These are phyloP conservation scores for Pseudogymnoascus sp. DNA, from an alignment of 2,329 filamentous ascomycete species.

Conservation along the genomic window DNA sequence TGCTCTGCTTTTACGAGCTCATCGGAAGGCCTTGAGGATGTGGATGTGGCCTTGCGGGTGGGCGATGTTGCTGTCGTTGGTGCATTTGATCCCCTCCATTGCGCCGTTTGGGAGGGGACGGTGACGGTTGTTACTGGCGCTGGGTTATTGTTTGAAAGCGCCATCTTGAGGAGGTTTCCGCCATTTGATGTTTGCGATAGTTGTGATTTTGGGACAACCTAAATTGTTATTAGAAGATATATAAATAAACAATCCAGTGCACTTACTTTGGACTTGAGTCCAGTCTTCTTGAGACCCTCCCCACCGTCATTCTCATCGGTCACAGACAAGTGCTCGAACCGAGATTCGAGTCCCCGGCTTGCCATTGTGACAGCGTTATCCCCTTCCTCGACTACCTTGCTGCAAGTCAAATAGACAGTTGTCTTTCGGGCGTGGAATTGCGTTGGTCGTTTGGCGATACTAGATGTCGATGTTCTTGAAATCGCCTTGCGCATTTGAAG, in stretches of 20 bases:
- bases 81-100: slow-evolving; percentile 38
- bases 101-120: slow-evolving; percentile 56
- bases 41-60: slow-evolving; percentile 40
- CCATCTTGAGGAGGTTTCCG: slow-evolving; percentile 78
- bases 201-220: slow-evolving; percentile 33
- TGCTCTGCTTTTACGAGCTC: slow-evolving; percentile 44
- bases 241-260: slow-evolving; percentile 23
- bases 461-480: slow-evolving; percentile 1
- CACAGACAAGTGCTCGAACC: slow-evolving; percentile 83
- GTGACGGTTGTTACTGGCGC: slow-evolving; percentile 58
- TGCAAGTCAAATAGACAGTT: background rate
- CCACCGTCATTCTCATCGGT: slow-evolving; percentile 73
- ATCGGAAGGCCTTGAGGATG: slow-evolving; percentile 34
- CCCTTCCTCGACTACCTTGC: background rate
- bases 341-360: slow-evolving; percentile 69
- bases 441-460: slow-evolving; percentile 3
- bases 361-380: slow-evolving; percentile 45
- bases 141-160: slow-evolving; percentile 68
- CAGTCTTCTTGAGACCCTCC: slow-evolving; percentile 40
- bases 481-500: background rate
- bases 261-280: slow-evolving; percentile 70
- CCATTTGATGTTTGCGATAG: slow-evolving; percentile 49
- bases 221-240: slow-evolving; percentile 31
- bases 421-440: background rate
- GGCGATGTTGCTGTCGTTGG: slow-evolving; percentile 40